A percentile compares a stretch with the other conserved stretches of the same genome.
phyloP scores from a whole-genome alignment of 2,329 filamentous ascomycete species.

The Lachnellula occidentalis region DNA sequence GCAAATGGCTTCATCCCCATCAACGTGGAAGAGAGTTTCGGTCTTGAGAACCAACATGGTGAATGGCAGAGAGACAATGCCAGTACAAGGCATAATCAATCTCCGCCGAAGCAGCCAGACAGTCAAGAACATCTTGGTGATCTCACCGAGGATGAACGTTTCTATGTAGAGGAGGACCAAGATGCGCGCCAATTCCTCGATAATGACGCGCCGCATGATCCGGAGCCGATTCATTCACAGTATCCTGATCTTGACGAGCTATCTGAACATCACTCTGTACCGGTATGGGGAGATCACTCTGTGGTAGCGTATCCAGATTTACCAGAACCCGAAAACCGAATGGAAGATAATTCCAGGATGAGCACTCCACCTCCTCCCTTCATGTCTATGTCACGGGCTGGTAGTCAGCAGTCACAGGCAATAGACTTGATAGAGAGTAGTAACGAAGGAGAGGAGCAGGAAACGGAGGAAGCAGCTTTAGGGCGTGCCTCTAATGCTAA shows the following conservation, averaged over 20 bases:
- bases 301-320: slow-evolving; percentile 20
- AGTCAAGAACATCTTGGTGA: not conserved
- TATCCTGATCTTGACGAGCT: slow-evolving; percentile 16
- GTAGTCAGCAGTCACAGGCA: slow-evolving; percentile 20
- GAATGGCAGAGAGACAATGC: slow-evolving; percentile 16
- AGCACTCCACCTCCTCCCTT: slow-evolving; percentile 2
- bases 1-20: not conserved
- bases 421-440: slow-evolving; percentile 25
- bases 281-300: slow-evolving; percentile 4
- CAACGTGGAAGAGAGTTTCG: not conserved
- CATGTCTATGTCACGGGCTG: slow-evolving; percentile 19
- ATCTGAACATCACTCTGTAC: not conserved
- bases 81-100: slow-evolving; percentile 6
- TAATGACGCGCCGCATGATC: not conserved
- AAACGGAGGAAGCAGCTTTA: not conserved
- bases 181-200: not conserved
- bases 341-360: not conserved
- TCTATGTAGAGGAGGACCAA: slow-evolving; percentile 13
- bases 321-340: not conserved
- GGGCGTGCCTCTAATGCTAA: not conserved
- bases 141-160: slow-evolving; percentile 10
- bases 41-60: slow-evolving; percentile 16
- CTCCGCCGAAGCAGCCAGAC: slow-evolving; percentile 7
- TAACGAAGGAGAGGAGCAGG: slow-evolving; percentile 9
- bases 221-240: not conserved